These are phyloP conservation scores for Beauveria sp. DNA, from an alignment of 2,329 filamentous ascomycete genomes.

Conservation along the genomic window DNA sequence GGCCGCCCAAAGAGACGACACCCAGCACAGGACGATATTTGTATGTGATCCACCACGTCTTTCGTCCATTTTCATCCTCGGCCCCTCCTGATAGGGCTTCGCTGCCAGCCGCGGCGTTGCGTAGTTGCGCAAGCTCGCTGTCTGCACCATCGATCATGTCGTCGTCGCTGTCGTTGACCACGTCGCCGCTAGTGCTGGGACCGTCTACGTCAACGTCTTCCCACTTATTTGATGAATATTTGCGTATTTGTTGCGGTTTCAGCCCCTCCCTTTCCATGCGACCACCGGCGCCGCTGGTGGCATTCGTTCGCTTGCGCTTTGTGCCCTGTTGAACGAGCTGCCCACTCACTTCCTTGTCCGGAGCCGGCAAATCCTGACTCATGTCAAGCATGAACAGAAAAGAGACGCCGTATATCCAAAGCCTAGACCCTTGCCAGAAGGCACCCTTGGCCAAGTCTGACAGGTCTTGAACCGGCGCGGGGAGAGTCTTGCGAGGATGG, in stretches of 20 bases:
- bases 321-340: slow-evolving; percentile 27
- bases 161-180: slow-evolving; percentile 30
- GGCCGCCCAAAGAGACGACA: slow-evolving; percentile 39
- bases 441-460: slow-evolving; percentile 77
- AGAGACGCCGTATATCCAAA: slow-evolving; percentile 81
- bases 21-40: slow-evolving; percentile 94
- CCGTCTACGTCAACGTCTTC: slow-evolving; percentile 33
- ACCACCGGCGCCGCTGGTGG: slow-evolving; percentile 44
- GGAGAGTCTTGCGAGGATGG: slow-evolving; percentile 70
- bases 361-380: slow-evolving; percentile 54
- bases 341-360: slow-evolving; percentile 20
- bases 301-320: slow-evolving; percentile 47
- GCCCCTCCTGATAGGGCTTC: slow-evolving; percentile 14
- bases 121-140: slow-evolving; percentile 28
- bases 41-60: slow-evolving; percentile 70
- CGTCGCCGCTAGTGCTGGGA: slow-evolving; percentile 26
- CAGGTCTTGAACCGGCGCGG: slow-evolving; percentile 63
- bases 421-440: slow-evolving; percentile 69
- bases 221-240: slow-evolving; percentile 33
- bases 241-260: slow-evolving; percentile 35
- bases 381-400: slow-evolving; percentile 94
- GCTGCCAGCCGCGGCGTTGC: slow-evolving; percentile 18
- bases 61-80: slow-evolving; percentile 19
- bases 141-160: slow-evolving; percentile 26
- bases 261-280: slow-evolving; percentile 42